Base-by-base conservation (phyloP, 78 protist species). In the Dictyostelium purpureum region DNA sequence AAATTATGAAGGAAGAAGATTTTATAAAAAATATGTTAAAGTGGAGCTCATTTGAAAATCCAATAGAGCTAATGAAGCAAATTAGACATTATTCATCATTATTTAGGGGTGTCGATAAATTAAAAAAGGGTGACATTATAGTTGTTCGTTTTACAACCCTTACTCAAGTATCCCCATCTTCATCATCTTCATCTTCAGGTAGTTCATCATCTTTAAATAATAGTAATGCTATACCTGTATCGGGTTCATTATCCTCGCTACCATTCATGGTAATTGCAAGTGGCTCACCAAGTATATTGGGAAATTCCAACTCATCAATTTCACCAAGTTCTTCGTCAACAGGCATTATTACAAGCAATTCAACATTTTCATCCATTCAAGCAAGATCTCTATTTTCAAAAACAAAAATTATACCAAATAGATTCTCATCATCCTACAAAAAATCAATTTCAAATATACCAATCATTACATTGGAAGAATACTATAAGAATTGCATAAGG, bases 71-170 rank as follows among this genome's bases (percentile, higher is more conserved):
- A 38, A 31, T 79, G 21, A 70, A 73, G 51, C 43, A 79, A 16
- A 59, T 85, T 18, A 77, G 92, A 56, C 43, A 79, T 40, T 74
- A 73, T 47, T 74, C 92, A 28, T 85, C 92, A 14, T 33, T 85
- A 18, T 56, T 85, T 28, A 42, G 92, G 18, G 92, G 92, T 59
- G 92, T 85, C 4, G 92, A 85, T 66, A 85, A 85, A 51, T 31
- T 74, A 35, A 85, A 73, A 74, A 51, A 57, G 6, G 92, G 92
- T 33, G 92, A 85, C 28, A 33, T 85, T 0, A 47, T 85, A 1
- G 43, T 85, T 6, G 92, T 85, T 16, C 26, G 70, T 11, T 85
- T 85, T 51, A 77, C 47, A 1, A 18, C 26, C n/a, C 21, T 69
- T 26, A 77, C 63, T 4, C 42, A 63, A 33, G 43, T 33, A 12